Base-by-base conservation (phyloP, 129 eudicot genomes). In the Scalesia atractyloides region DNA sequence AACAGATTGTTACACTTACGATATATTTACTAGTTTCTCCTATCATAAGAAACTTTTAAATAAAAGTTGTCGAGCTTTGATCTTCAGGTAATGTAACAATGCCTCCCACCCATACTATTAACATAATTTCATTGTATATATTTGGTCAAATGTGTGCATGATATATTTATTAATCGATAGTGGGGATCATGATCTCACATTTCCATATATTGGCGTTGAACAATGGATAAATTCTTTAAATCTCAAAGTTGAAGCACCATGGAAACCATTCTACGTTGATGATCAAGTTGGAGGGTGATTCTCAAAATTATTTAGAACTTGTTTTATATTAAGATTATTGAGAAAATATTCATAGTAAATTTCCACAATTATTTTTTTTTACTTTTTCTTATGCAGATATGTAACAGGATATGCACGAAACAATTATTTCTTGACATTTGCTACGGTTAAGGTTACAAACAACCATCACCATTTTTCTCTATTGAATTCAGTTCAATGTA, bases 221-320 rank as follows among this genome's bases (percentile, higher is more conserved):
- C 46, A 41, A 41, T 41, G 46, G 10, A 41, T 41, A 41, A 41
- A 11, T 2, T 8, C 46, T 41, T 11, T 41, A 11, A 41, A 41
- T 41, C 6, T 41, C 6, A 11, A 41, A 41, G 46, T 41, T 7
- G 46, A 41, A 41, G 12, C 8, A 11, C 46, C 46, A 41, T 41
- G 46, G 10, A 41, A 41, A 41, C 46, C 46, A 4, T 65, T 41
- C 30, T 65, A 17, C n/a, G 30, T 65, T 65, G 53, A 65, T 65
- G 69, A 16, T 41, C 53, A 65, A 65, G 52, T 41, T 7, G 53
- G 53, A 65, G 70, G 70, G 70, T 65, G 18, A 18, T 8, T 39
- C 3, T 3, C 3, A 1, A 3, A 5, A 1, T 39, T 5, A 39
- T 39, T 8, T 10, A 44, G n/a, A 46, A 46, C 15, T 46, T 46